phyloP scores from a whole-genome alignment of 2,329 filamentous ascomycete genomes.

The Bipolaris gigantea region DNA sequence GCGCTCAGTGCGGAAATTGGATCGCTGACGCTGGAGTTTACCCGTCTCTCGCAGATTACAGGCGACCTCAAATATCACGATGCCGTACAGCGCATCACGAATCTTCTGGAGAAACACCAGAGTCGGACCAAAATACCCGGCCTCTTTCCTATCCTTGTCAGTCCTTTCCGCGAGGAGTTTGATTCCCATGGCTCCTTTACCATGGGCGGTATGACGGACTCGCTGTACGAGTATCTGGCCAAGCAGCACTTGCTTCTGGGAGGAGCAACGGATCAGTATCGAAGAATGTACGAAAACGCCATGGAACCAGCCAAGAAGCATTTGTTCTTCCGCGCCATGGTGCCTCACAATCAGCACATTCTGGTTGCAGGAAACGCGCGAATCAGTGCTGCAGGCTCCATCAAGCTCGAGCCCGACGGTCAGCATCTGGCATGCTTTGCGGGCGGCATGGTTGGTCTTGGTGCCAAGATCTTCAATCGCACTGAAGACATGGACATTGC shows the following conservation, averaged over 20 bases:
- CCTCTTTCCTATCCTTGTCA: slow-evolving; percentile 42
- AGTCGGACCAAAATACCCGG: slow-evolving; percentile 43
- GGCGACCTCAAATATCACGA: slow-evolving; percentile 45
- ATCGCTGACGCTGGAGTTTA: slow-evolving; percentile 45
- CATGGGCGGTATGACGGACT: slow-evolving; percentile 60
- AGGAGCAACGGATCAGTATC: slow-evolving; percentile 72
- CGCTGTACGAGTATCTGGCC: slow-evolving; percentile 61
- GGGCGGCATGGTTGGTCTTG: slow-evolving; percentile 59
- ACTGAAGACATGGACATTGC: slow-evolving; percentile 54
- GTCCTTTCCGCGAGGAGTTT: slow-evolving; percentile 36
- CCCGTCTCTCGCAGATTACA: slow-evolving; percentile 45
- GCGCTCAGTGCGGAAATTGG: slow-evolving; percentile 44
- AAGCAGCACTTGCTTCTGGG: slow-evolving; percentile 75
- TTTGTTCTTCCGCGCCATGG: slow-evolving; percentile 78
- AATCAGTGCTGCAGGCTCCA: slow-evolving; percentile 48
- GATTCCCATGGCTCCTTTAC: slow-evolving; percentile 48
- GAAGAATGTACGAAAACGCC: slow-evolving; percentile 69
- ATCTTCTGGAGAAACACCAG: slow-evolving; percentile 40
- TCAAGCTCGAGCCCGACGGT: slow-evolving; percentile 48
- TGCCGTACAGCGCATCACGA: slow-evolving; percentile 42
- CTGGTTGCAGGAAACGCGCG: slow-evolving; percentile 67
- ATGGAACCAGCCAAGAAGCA: slow-evolving; percentile 70
- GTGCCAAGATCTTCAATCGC: slow-evolving; percentile 55
- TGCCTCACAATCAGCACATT: slow-evolving; percentile 67
- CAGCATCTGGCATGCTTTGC: slow-evolving; percentile 59